Percentiles rank a stretch among this genome's conserved stretches.
Conservation (phyloP, 441 rosid genomes). For the Melianthus villosus region DNA sequence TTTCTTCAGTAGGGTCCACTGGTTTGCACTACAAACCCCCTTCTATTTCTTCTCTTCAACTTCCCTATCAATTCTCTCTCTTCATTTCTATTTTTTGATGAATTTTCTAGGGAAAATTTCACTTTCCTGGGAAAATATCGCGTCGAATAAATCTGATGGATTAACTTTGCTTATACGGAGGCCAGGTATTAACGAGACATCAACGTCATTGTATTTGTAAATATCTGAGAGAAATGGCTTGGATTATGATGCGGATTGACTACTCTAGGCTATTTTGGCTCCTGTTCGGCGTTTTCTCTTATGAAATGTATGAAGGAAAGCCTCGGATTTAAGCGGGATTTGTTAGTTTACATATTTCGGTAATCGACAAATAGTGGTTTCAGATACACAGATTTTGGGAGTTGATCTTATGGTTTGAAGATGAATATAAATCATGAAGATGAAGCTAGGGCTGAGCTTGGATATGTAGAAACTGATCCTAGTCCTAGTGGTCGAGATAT, state of each 20-base stretch:
- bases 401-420: conserved; percentile 11
- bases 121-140: no score
- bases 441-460: conserved; percentile 17
- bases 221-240: conserved; percentile 70
- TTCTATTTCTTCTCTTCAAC: no score
- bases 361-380: neutral
- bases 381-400: neutral
- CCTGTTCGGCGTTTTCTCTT: conserved; percentile 57
- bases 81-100: no score
- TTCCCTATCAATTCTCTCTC: no score
- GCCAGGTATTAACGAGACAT: no score
- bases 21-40: no score
- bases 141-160: no score
- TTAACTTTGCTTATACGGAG: no score
- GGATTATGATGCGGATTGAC: conserved; percentile 55
- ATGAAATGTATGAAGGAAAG: conserved; percentile 76
- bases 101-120: no score
- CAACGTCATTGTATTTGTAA: no score
- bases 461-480: conserved; percentile 47
- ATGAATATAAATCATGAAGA: conserved; percentile 22
- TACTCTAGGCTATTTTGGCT: conserved; percentile 66
- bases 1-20: no score
- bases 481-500: conserved; percentile 59
- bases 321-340: conserved; percentile 55
- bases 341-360: neutral